Evolutionary conservation across 306 rosid species (phyloP), one percentile per base, ranked within the genome.

Genomic region (Cercis canadensis): DNA sequence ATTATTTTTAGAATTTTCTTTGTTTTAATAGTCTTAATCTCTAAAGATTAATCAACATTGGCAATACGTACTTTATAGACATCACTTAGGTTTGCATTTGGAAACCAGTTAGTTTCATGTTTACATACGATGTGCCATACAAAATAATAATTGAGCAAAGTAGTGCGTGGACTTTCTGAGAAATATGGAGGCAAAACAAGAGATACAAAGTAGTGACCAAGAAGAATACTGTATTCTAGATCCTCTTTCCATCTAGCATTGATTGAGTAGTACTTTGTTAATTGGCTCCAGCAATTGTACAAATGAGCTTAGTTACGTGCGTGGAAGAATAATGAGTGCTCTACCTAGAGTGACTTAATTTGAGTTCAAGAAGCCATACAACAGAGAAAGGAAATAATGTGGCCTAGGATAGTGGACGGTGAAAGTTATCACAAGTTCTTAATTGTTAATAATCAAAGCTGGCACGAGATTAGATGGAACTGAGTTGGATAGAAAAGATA

Each of bases 361-460:
- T 24, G 59, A 62, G 76, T 69, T 69, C 24, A 60, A 41, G 80
- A 50, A 51, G 67, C 46, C 53, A 62, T 21, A 12, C 50, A 18
- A 50, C 37, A 54, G 16, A 37, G n/a, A 21, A 1, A 41, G 5
- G 13, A 13, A 31, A 39, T 49, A 65, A 17, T 33, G 29, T 3
- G 43, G 41, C 67, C 53, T 9, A 68, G 24, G 49, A 55, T 24
- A 57, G 61, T 63, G 61, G 64, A 6, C n/a, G 47, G 46, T 56
- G 56, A 62, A 72, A 49, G 47, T 47, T 24, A 1, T 24, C 29
- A 24, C 3, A 24, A 24, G 29, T 24, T 24, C 8, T 37, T 46
- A 4, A 64, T 64, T 6, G 14, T 29, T 29, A 33, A 8, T 18
- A 5, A 41, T 59, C 29, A 45, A 13, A 12, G 73, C 69, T 52